phyloP scores from a whole-genome alignment of 2,329 filamentous ascomycete genomes.

The Arthrobotrys sinensis region DNA sequence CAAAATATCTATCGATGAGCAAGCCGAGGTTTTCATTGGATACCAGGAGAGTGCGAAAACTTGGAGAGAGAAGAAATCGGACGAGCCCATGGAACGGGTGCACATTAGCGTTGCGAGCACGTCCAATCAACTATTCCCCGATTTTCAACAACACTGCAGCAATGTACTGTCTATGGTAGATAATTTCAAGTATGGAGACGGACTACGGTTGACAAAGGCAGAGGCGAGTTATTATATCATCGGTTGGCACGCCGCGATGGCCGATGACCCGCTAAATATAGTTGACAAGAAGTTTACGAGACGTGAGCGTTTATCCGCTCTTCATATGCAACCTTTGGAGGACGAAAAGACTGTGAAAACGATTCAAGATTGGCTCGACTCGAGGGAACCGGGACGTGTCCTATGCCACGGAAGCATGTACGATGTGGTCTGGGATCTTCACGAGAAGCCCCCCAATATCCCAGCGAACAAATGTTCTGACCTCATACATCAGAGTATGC shows the following conservation, averaged over 20 bases:
- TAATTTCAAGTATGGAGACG: conserved; percentile 66
- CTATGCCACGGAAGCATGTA: conserved; percentile 69
- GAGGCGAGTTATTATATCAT: no score
- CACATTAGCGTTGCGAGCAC: conserved; percentile 58
- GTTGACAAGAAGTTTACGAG: no score
- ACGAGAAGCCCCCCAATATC: conserved; percentile 64
- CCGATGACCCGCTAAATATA: no score
- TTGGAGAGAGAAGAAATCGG: not conserved
- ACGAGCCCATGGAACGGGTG: not conserved
- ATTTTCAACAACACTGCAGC: conserved; percentile 68
- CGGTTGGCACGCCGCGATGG: no score
- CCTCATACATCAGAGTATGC: conserved; percentile 40
- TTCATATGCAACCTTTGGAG: no score
- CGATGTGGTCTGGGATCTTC: conserved; percentile 66
- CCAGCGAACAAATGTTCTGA: conserved; percentile 65
- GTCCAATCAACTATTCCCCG: conserved; percentile 68
- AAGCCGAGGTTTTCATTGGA: not conserved
- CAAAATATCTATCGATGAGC: not conserved
- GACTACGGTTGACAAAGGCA: no score
- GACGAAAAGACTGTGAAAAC: no score
- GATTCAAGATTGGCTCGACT: no score
- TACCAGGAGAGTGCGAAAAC: not conserved
- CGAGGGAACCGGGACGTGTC: no score
- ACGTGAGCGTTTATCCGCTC: no score
- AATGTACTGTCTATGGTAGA: conserved; percentile 69